These are phyloP conservation scores for Talaromyces liani DNA, from an alignment of 495 filamentous ascomycete species.

Conservation along the genomic window DNA sequence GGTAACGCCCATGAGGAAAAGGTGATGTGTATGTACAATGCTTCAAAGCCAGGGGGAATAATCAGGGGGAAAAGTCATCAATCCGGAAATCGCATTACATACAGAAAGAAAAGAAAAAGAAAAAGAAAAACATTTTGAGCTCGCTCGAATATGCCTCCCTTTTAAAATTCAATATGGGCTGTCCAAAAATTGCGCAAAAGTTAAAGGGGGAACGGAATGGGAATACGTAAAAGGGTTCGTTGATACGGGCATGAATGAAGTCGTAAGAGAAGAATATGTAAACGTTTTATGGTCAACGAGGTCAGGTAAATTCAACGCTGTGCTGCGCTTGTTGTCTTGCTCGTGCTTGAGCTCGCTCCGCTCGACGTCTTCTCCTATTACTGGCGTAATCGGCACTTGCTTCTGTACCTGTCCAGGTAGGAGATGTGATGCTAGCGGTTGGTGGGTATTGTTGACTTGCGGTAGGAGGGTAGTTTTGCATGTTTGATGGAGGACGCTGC, in stretches of 20 bases:
- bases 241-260: not conserved
- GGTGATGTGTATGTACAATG: not conserved
- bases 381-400: conserved; percentile 47
- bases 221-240: not conserved
- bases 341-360: conserved; percentile 41
- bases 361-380: conserved; percentile 44
- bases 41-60: not conserved
- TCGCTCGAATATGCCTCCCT: not conserved
- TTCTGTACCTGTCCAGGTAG: conserved; percentile 44
- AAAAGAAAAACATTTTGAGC: not conserved
- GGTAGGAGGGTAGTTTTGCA: conserved; percentile 26
- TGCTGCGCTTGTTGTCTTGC: conserved; percentile 37
- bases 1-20: not conserved
- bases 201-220: not conserved
- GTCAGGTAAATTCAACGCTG: conserved; percentile 40
- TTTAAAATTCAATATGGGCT: not conserved
- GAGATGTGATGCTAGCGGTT: conserved; percentile 36
- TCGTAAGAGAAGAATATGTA: not conserved
- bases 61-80: not conserved
- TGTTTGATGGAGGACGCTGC: conserved; percentile 18
- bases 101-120: not conserved
- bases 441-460: conserved; percentile 32
- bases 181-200: not conserved
- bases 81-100: not conserved
- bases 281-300: not conserved